Evolutionary conservation across 2,329 filamentous ascomycete species (phyloP), one percentile per base, ranked within the genome.

Genomic region (Dactylellina sp.): DNA sequence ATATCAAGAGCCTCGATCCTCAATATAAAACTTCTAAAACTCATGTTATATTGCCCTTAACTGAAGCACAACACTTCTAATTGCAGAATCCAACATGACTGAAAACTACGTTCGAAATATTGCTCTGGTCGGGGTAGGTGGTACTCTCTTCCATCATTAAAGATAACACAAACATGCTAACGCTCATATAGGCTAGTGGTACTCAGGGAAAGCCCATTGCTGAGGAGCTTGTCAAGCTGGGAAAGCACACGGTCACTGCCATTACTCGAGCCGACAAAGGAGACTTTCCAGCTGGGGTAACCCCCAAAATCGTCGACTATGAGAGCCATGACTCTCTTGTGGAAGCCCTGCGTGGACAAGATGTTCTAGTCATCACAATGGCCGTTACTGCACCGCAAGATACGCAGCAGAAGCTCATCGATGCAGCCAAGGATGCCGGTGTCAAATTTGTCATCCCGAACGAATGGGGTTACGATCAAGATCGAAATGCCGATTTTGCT

Each of bases 291-390:
- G 75, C 81, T 0, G 84, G 84, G 12, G 81, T 86, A 28, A 79
- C 80, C 1, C 77, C 82, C 20, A 81, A 79, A 40, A 60, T 76
- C 1, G 81, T 88, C 16, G 81, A 85, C 77, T 86, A 85, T 75
- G 79, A 81, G 40, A 80, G 83, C 50, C 78, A 82, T 24, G 76
- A 78, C 0, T 81, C 83, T 0, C 77, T 89, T 7, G 81, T 85
- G 0, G 78, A 79, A 0, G 86, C 85, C 1, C 83, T 89, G 1
- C 77, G 80, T 28, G 86, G 82, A 66, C 85, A 89, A 71, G 83
- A 89, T n/a, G 84, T 83, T 39, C 80, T 89, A 1, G 81, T 88
- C 76, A 87, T 89, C 61, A 86, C 86, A 7, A 78, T 89, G 70
- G 75, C 82, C 9, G 78, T 80, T 0, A 75, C 52, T 0, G 85